These are phyloP conservation scores for Hordeum pubiflorum DNA, from an alignment of 202 grass and related monocot species.

Conservation along the genomic window DNA sequence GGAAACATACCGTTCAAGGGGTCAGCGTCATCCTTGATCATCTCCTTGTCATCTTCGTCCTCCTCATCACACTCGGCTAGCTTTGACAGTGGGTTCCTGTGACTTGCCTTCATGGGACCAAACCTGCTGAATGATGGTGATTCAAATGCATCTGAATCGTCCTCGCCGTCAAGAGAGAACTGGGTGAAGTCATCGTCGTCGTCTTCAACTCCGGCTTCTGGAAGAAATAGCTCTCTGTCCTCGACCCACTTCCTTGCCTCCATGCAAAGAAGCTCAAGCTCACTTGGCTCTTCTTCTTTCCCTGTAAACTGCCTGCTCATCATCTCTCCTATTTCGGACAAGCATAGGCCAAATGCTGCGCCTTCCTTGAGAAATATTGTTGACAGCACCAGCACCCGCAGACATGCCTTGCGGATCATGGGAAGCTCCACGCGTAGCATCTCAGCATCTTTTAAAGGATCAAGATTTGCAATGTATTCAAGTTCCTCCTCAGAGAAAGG, in stretches of 20 bases:
- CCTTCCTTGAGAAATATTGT: conserved; percentile 92
- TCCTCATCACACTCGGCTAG: conserved; percentile 74
- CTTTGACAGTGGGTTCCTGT: conserved; percentile 68
- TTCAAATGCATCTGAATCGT: conserved; percentile 47
- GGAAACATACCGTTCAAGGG: conserved; percentile 17
- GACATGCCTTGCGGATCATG: conserved; percentile 80
- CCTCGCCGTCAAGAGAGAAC: conserved; percentile 65
- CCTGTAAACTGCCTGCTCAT: conserved; percentile 93
- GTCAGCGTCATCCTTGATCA: conserved; percentile 12
- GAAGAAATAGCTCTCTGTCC: conserved; percentile 51
- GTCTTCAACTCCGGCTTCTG: conserved; percentile 48
- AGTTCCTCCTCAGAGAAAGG: conserved; percentile 90
- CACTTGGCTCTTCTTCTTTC: conserved; percentile 88
- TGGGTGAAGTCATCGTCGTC: conserved; percentile 70
- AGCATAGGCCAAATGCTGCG: conserved; percentile 60
- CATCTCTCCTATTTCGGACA: conserved; percentile 96
- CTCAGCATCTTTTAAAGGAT: conserved; percentile 67
- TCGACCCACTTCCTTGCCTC: conserved; percentile 61
- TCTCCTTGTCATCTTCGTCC: conserved; percentile 30
- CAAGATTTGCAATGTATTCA: conserved; percentile 68
- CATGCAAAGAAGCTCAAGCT: conserved; percentile 85
- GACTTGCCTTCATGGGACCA: conserved; percentile 38
- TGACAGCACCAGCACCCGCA: conserved; percentile 87
- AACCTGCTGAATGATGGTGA: conserved; percentile 45
- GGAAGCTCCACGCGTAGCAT: conserved; percentile 68